A percentile compares a stretch with the other conserved stretches of the same genome.
phyloP scores from a whole-genome alignment of 345 rosid species.

The Isatis tinctoria region DNA sequence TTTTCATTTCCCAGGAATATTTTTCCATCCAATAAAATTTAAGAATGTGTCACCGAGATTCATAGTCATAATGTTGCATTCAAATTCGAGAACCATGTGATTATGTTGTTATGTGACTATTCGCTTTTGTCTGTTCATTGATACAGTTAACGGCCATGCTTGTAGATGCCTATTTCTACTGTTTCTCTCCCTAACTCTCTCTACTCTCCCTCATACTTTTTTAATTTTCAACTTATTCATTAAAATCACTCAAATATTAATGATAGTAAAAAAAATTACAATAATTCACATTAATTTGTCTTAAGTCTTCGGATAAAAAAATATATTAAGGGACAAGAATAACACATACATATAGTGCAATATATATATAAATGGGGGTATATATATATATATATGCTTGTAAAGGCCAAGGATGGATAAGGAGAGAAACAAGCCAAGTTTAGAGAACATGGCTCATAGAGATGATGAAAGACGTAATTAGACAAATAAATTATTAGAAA shows the following conservation, averaged over 20 bases:
- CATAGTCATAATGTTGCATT: not conserved
- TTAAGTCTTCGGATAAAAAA: not conserved
- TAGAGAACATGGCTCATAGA: slow-evolving; percentile 24
- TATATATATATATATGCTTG: not conserved
- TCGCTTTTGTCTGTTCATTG: not conserved
- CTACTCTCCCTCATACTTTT: too few relatives aligned
- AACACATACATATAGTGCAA: not conserved
- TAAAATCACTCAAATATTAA: too few relatives aligned
- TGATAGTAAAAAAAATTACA: not conserved
- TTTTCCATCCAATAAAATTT: not conserved
- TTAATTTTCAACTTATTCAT: too few relatives aligned
- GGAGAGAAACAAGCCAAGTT: slow-evolving; percentile 4
- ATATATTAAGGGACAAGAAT: not conserved
- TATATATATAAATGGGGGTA: too few relatives aligned
- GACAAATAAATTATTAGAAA: not conserved
- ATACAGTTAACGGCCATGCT: not conserved
- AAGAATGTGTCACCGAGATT: not conserved
- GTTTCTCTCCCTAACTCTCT: too few relatives aligned
- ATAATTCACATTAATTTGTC: not conserved
- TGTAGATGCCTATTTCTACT: too few relatives aligned
- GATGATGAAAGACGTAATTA: slow-evolving; percentile 16
- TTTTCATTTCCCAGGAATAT: not conserved
- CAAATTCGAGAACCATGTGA: not conserved
- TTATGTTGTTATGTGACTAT: not conserved
- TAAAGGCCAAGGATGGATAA: not conserved